Evolutionary conservation across 108 stramenopile genomes (phyloP), one percentile per base, ranked within the genome.

Genomic region (Skeletonema costatum): DNA sequence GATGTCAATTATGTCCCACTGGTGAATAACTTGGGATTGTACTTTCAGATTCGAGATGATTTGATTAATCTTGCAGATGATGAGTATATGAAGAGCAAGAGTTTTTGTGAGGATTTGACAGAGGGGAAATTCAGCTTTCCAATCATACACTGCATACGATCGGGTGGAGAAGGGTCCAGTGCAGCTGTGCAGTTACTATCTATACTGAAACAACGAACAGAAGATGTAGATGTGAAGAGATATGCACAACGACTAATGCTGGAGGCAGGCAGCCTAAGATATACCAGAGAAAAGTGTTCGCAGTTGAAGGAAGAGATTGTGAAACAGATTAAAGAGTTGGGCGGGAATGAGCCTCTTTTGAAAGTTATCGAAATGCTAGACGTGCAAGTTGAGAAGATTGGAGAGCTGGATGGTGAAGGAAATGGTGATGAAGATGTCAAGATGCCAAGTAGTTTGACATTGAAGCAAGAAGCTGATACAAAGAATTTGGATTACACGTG

Each of bases 51-150:
- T 51, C 81, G 97, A 31, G 97, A 98, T 77, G 98, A 99, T 87
- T 87, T 92, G 64, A 90, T 99, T 62, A 99, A 99, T 73, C 70
- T 99, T 32, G 91, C 93, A 8, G 93, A 94, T 82, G 90, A 90
- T 63, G 93, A 97, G 67, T 98, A 98, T 77, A 90, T 95, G 85
- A 93, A 95, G 80, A 90, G 87, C 35, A 99, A 99, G 84, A 88
- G 91, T 78, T 98, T 96, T 84, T 97, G 97, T 74, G 98, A 99
- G 82, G 98, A 99, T 80, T 78, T 99, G 75, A 97, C 96, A 5
- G 98, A 99, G 76, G 98, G 98, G 1, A 99, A 99, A 71, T 99
- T 97, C 68, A 92, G 90, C 25, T 97, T 90, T 75, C 98, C 98
- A 2, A 92, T 97, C 48, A 93, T 97, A 46, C 97, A 96, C 77